Evolutionary conservation across 2,329 filamentous ascomycete genomes (phyloP), one percentile per base, ranked within the genome.

Genomic region (Cytospora paraplurivora): DNA sequence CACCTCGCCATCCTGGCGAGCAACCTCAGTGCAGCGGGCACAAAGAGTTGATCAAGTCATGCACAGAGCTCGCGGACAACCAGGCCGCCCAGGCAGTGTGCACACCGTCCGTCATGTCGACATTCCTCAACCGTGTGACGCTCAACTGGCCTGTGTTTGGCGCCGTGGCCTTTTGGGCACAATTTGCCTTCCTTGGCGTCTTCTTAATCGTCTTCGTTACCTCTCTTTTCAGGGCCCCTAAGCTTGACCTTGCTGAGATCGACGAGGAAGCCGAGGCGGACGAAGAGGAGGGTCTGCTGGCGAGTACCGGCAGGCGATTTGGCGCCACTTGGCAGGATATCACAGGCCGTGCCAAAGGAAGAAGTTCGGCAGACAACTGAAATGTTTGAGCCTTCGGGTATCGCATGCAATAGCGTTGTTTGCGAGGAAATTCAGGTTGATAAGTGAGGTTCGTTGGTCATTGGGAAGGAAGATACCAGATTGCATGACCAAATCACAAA

Each of bases 71-170:
- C 10, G 85, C 88, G 6, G 81, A 87, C 38, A 88, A 90, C 69
- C 81, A 82, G n/a, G 82, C 84, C n/a, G 90, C 92, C 3, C 85
- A 85, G 68, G 84, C 88, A 65, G 88, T 96, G 27, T 99, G 95
- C 81, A 98, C 93, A 0, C 93, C 95, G 0, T 94, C 89, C 27
- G 88, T 97, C 44, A 90, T 93, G 74, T 95, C 91, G 65, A 97
- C 92, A 0, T 96, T 99, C 76, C 82, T 99, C 68, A 97, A 98
- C 76, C 88, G 93, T 52, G 86, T 97, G 66, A 93, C 91, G 27
- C 85, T 97, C 72, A 97, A 96, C 73, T 99, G 95, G 83, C 93
- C 95, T 7, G 92, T 97, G 73, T 96, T 99, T 72, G 95, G 95
- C 12, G 87, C 89, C 12, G 79, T 98, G n/a, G 85, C 92, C 69